A percentile compares a stretch with the other conserved stretches of the same genome.
Conservation (phyloP, 2,329 filamentous ascomycete species). For the Xylariaceae sp. region DNA sequence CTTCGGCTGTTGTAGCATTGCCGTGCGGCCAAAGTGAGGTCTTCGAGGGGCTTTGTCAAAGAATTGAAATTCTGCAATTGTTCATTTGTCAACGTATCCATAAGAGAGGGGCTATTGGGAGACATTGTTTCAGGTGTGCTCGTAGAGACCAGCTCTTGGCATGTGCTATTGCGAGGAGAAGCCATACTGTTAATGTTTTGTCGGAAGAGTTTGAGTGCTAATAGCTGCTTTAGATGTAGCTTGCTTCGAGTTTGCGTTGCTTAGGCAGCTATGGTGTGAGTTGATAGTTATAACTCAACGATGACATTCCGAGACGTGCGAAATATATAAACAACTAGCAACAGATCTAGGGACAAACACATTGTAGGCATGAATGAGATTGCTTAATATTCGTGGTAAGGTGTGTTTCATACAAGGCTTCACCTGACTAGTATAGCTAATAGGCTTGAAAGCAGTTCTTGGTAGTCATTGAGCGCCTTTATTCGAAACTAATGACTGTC, state of each 20-base stretch:
- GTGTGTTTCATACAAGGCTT: too few species aligned
- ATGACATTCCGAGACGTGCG: background rate
- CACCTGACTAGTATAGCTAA: too few species aligned
- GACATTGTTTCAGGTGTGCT: background rate
- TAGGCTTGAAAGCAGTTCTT: background rate
- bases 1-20: background rate
- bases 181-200: background rate
- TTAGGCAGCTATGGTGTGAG: background rate
- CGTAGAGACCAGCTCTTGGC: background rate
- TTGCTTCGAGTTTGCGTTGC: background rate
- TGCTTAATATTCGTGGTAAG: too few species aligned
- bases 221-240: constrained; percentile 7
- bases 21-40: background rate
- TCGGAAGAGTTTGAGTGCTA: background rate
- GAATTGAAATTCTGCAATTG: background rate
- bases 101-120: background rate
- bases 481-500: constrained; percentile 1
- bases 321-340: background rate
- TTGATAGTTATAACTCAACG: background rate
- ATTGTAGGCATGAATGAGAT: too few species aligned
- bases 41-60: background rate
- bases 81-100: background rate
- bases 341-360: too few species aligned
- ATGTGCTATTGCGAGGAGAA: background rate
- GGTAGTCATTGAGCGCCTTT: background rate